Evolutionary conservation across 306 rosid species (phyloP).

Genomic region (Trifolium repens): DNA sequence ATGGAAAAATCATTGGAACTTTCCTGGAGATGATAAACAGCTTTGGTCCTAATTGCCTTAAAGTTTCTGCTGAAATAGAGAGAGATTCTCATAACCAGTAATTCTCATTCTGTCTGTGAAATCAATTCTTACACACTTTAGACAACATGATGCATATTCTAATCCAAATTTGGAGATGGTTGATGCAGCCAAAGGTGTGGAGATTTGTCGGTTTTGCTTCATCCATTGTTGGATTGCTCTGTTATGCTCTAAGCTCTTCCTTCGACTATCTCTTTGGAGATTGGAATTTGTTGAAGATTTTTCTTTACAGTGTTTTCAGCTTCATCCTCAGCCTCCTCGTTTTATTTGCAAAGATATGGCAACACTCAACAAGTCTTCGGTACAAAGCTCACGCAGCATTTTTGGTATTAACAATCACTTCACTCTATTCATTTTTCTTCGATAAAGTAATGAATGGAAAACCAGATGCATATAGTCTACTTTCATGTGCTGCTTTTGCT

Average conservation of each 20-base stretch:
- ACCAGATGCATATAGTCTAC: no score
- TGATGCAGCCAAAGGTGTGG: background rate
- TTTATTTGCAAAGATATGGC: background rate
- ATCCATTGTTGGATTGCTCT: conserved; percentile 8
- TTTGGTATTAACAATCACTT: background rate
- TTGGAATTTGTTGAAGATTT: conserved; percentile 15
- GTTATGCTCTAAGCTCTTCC: conserved; percentile 29
- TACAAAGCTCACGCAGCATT: background rate
- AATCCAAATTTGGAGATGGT: background rate
- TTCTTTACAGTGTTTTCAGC: background rate
- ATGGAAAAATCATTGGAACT: no score
- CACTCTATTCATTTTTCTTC: no score
- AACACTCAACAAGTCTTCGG: background rate
- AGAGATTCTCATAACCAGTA: no score
- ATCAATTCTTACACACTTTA: no score
- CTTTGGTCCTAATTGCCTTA: no score
- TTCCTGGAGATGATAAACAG: no score
- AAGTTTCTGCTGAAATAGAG: no score
- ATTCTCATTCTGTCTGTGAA: no score
- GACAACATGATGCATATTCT: background rate
- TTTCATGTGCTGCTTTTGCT: no score
- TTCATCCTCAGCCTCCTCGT: background rate
- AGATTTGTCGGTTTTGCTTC: background rate
- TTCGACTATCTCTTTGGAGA: conserved; percentile 28
- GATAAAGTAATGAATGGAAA: no score